Base-by-base conservation (phyloP, 495 filamentous ascomycete genomes). In the Neurospora sp. region DNA sequence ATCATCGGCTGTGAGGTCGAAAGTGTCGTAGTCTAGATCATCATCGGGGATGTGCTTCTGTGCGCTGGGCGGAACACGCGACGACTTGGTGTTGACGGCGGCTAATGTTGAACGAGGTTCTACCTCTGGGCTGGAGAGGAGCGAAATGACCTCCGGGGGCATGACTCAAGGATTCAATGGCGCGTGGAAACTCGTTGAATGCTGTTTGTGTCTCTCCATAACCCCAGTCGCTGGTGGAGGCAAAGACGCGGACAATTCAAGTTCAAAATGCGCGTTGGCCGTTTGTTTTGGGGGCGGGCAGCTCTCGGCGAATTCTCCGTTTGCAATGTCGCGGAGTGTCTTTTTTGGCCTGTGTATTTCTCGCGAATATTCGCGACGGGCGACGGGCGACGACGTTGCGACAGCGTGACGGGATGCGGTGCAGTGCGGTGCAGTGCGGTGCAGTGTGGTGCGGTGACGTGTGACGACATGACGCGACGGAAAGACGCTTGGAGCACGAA, bases 141-240 rank as follows among this genome's bases (percentile, higher is more conserved):
- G 73, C 69, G 73, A 78, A 31, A 85, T 83, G 3, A 85, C 77
- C 73, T 85, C 80, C 20, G 74, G 10, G 12, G 82, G 71, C 82
- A 84, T 85, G 71, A 74, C 75, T 70, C 72, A 18, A 44, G 16
- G n/a, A 14, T 61, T 47, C 27, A 20, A 35, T 18, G 53, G 53
- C 12, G 22, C 53, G 12, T 8, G 14, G 27, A 61, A 35, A 61
- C 53, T 61, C 14, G 53, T 16, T 35, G 14, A 35, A 61, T 16
- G 0, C 6, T 61, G 22, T 2, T 31, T 0, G 27, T 31, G 0
- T 18, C 22, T 61, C 27, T 61, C 53, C 53, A 61, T 61, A 31
- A 35, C 27, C 12, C 27, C 1, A 61, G 53, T 35, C 27, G 10
- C 27, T 1, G 27, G 12, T 31, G 22, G 27, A 3, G 14, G 18